Evolutionary conservation across 2,329 filamentous ascomycete species (phyloP), one percentile per base, ranked within the genome.

Genomic region (Ophiostoma sp.): DNA sequence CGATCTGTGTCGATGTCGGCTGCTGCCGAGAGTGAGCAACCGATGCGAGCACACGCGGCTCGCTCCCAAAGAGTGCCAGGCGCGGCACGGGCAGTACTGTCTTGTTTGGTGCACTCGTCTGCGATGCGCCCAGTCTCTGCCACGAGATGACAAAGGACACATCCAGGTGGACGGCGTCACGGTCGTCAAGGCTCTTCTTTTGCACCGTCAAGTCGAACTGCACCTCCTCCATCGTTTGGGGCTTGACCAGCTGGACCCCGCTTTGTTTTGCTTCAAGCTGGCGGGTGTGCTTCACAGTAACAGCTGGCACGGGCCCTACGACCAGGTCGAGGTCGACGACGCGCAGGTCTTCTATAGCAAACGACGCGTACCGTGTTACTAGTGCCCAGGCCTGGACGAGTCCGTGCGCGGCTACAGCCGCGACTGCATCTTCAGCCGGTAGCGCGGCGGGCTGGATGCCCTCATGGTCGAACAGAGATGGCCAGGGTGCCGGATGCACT

Each of bases 371-470:
- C 45, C 86, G 81, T 38, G 91, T 90, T 55, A 88, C 84, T 40
- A 98, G 82, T 67, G 85, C 87, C 92, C 94, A 98, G 74, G 85
- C 87, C 75, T 98, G 94, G 5, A 85, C 82, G 14, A 98, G 81
- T 0, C 94, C 94, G 18, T 64, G 42, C 76, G 41, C 79, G 77
- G 5, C 73, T 14, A 2, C 38, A n/a, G 5, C 38, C n/a, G 62
- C 62, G n/a, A 14, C 38, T n/a, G 16, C 27, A 42, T 36, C 11
- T n/a, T 27, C 40, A 5, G 16, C 27, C 27, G 27, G 27, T 27
- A 27, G 27, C 27, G 2, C n/a, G 5, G 40, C 41, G 5, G 62
- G 38, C 41, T 64, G 62, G 71, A 85, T 74, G 14, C 79, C 79
- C 36, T 87, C 83, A 18, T 85, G 80, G 66, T 87, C 83, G 77